Percentiles rank a stretch among this genome's conserved stretches.
Conservation (phyloP, 257 asterid genomes). For the Catharanthus roseus region DNA sequence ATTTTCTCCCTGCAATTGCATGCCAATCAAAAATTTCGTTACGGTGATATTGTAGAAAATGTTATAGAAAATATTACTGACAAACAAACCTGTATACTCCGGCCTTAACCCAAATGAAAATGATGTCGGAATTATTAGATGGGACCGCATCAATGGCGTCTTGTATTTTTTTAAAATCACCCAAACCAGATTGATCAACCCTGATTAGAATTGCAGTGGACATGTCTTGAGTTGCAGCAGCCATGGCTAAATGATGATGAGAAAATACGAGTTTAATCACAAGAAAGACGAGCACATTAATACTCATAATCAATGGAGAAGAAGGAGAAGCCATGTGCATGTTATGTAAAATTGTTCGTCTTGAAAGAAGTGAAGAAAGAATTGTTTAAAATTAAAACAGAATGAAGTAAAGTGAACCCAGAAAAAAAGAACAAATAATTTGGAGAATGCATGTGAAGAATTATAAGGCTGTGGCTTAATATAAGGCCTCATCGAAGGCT, state of each 20-base stretch:
- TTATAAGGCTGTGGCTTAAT: constrained; percentile 12
- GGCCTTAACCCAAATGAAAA: constrained; percentile 41
- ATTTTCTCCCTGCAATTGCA: constrained; percentile 45
- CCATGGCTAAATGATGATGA: constrained; percentile 17
- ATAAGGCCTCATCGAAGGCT: constrained; percentile 11
- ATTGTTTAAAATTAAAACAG: background rate
- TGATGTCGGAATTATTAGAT: constrained; percentile 27
- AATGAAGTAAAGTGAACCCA: constrained; percentile 29
- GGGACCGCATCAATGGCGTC: constrained; percentile 50
- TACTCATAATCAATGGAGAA: constrained; percentile 11
- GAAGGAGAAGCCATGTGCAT: constrained; percentile 32
- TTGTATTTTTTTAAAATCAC: constrained; percentile 36
- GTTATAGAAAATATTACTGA: too few species aligned
- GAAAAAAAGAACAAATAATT: background rate
- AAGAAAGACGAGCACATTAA: constrained; percentile 4
- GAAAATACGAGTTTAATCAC: constrained; percentile 2
- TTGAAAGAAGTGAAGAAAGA: background rate
- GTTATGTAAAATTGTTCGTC: background rate
- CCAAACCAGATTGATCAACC: constrained; percentile 44
- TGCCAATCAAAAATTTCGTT: background rate
- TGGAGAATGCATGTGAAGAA: background rate
- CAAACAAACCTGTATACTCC: constrained; percentile 44
- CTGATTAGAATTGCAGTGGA: constrained; percentile 38
- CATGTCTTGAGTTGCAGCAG: constrained; percentile 19
- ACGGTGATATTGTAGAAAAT: too few species aligned